Percentiles rank a stretch among this genome's conserved stretches.
phyloP scores from a whole-genome alignment of 2,329 filamentous ascomycete genomes.

The Phyllosticta paracitricarpa region DNA sequence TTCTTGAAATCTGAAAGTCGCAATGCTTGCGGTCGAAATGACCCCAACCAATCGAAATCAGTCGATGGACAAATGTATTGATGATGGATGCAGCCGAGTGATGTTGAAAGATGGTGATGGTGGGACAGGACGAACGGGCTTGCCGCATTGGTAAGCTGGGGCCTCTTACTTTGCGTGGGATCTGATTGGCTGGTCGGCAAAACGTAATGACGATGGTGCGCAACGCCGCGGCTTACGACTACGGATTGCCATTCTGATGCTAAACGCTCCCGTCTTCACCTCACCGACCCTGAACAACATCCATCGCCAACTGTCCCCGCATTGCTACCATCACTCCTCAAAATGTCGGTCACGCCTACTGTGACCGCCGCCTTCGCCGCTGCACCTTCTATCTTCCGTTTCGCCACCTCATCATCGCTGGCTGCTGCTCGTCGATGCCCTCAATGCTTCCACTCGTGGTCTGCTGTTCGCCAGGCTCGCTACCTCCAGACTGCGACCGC shows the following conservation, averaged over 20 bases:
- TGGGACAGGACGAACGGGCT: background rate
- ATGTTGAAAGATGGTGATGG: background rate
- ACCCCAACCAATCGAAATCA: no score
- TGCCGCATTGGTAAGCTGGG: background rate
- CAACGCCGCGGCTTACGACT: slow-evolving; percentile 5
- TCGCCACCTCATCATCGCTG: slow-evolving; percentile 16
- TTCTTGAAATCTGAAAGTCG: no score
- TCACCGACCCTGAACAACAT: background rate
- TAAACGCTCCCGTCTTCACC: background rate
- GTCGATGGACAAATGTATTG: background rate
- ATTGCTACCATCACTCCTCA: background rate
- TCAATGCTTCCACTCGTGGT: slow-evolving; percentile 38
- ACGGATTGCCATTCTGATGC: background rate
- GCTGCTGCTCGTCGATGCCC: slow-evolving; percentile 25
- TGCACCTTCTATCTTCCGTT: slow-evolving; percentile 8
- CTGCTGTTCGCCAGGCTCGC: slow-evolving; percentile 28
- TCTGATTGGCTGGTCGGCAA: slow-evolving; percentile 4
- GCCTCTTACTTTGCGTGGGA: background rate
- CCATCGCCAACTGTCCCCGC: background rate
- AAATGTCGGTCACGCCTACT: slow-evolving; percentile 4
- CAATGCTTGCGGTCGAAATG: no score
- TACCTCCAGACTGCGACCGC: slow-evolving; percentile 55
- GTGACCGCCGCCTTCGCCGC: background rate
- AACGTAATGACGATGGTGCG: slow-evolving; percentile 4
- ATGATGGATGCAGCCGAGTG: background rate